Conservation (phyloP, 305 asterid genomes). For the Rubia peregrina region DNA sequence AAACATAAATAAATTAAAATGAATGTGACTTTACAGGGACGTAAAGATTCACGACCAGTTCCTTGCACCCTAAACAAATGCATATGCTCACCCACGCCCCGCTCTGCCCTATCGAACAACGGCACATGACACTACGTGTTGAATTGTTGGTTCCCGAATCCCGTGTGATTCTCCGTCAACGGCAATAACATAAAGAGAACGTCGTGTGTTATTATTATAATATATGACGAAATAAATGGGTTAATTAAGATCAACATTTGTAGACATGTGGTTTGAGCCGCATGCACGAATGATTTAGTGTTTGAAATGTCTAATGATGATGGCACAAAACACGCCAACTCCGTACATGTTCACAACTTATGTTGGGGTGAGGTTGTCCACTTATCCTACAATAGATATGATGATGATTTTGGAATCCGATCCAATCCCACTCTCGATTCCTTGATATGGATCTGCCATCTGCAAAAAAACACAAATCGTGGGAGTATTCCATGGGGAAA, state of each 20-base stretch:
- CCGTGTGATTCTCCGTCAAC: background rate
- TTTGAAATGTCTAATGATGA: conserved; percentile 6
- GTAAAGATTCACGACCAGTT: background rate
- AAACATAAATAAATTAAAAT: no score
- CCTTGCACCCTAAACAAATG: background rate
- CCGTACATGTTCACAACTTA: background rate
- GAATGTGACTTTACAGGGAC: no score
- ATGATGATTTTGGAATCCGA: no score
- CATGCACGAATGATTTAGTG: background rate
- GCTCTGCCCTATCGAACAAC: background rate
- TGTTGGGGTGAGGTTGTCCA: conserved; percentile 1
- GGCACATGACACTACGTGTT: background rate
- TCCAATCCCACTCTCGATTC: no score
- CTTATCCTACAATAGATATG: background rate
- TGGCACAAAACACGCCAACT: background rate
- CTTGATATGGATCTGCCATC: no score
- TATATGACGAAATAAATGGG: background rate
- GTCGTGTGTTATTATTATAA: background rate
- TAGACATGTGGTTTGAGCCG: background rate
- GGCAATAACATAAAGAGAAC: background rate
- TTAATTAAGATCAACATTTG: background rate
- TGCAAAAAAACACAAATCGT: no score
- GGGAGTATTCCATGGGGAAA: no score
- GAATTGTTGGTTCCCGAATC: background rate
- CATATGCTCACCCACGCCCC: background rate